Percentiles rank a stretch among this genome's conserved stretches.
phyloP scores from a whole-genome alignment of 257 asterid genomes.

The Cynanchum wilfordii region DNA sequence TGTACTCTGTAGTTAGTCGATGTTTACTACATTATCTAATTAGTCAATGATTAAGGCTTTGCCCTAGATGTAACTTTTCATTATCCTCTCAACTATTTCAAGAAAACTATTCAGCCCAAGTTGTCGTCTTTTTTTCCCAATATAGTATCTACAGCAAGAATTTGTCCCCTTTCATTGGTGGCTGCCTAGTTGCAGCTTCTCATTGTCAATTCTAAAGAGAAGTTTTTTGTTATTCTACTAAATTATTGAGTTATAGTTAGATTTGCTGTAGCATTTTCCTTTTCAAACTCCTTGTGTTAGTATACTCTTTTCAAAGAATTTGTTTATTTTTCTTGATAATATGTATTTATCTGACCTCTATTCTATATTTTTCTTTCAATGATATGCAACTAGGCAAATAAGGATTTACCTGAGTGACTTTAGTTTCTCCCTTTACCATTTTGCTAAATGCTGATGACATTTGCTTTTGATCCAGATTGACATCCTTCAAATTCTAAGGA shows the following conservation, averaged over 20 bases:
- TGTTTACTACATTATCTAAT: background rate
- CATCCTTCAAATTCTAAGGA: constrained; percentile 50
- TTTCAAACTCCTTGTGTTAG: background rate
- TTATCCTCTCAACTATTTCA: background rate
- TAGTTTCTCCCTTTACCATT: background rate
- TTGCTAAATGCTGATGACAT: constrained; percentile 19
- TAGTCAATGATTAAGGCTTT: background rate
- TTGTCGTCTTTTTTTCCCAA: background rate
- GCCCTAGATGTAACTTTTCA: background rate
- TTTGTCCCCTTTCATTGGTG: background rate
- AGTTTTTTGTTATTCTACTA: background rate
- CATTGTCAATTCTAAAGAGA: background rate
- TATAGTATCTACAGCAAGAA: background rate
- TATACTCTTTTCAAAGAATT: background rate
- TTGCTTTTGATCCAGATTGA: constrained; percentile 49
- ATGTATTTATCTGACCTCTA: background rate
- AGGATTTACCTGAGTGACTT: background rate
- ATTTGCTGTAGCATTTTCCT: background rate
- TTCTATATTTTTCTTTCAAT: background rate
- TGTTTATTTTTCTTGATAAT: background rate
- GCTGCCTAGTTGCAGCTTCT: background rate
- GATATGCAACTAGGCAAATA: background rate
- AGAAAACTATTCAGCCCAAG: background rate
- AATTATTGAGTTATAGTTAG: background rate
- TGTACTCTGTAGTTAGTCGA: background rate